phyloP scores from a whole-genome alignment of 1,139 yeast genomes.

The Taiozyma sp. region DNA sequence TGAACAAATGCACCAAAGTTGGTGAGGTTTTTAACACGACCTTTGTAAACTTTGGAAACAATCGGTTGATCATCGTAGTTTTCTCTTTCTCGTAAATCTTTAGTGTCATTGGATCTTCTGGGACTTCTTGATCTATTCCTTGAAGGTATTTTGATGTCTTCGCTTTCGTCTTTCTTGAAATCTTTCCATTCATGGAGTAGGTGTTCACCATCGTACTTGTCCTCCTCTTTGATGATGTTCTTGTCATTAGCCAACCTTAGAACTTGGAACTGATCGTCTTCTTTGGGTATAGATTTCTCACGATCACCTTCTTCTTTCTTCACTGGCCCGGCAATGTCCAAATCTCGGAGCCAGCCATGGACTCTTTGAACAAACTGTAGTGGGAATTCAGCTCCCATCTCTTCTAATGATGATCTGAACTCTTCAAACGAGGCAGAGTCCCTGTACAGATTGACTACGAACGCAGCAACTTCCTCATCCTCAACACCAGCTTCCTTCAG shows the following conservation, averaged over 20 bases:
- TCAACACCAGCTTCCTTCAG: slow-evolving; percentile 24
- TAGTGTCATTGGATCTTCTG: neutral
- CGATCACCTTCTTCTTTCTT: slow-evolving; percentile 6
- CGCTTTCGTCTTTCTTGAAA: slow-evolving; percentile 16
- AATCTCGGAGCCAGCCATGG: slow-evolving; percentile 6
- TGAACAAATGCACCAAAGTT: slow-evolving; percentile 77
- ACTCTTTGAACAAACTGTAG: slow-evolving; percentile 14
- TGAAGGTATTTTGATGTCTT: slow-evolving; percentile 2
- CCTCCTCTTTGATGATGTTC: slow-evolving; percentile 13
- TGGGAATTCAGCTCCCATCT: slow-evolving; percentile 63
- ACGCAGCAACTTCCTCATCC: slow-evolving; percentile 51
- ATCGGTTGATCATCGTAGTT: slow-evolving; percentile 29
- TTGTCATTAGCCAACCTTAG: slow-evolving; percentile 11
- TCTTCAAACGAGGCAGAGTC: slow-evolving; percentile 29
- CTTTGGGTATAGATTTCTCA: slow-evolving; percentile 4
- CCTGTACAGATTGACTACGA: slow-evolving; percentile 44
- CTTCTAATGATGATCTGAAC: slow-evolving; percentile 40
- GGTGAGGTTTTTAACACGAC: slow-evolving; percentile 53
- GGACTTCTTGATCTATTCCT: slow-evolving; percentile 11
- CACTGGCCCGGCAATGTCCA: neutral
- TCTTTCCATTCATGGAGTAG: slow-evolving; percentile 16
- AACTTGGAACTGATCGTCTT: slow-evolving; percentile 1
- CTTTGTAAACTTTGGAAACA: slow-evolving; percentile 47
- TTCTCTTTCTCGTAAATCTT: slow-evolving; percentile 14
- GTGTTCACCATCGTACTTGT: slow-evolving; percentile 7